Conservation (phyloP, 2,329 filamentous ascomycete genomes). For the Aspergillus brasiliensis region DNA sequence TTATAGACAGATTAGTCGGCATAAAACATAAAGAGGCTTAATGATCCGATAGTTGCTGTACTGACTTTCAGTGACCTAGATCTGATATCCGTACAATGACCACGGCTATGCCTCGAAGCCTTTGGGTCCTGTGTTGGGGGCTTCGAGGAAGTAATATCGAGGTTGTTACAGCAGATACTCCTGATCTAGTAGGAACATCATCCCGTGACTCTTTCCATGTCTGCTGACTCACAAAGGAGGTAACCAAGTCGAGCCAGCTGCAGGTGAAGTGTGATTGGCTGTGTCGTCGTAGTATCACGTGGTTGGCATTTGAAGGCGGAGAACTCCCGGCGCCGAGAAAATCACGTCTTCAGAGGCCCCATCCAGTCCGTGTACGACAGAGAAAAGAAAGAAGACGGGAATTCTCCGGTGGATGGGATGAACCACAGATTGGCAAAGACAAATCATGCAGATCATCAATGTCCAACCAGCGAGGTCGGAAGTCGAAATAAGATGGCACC, state of each 20-base stretch:
- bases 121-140: too few species aligned
- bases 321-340: neutral
- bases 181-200: too few species aligned
- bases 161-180: too few species aligned
- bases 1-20: too few species aligned
- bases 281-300: neutral
- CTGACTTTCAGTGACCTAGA: too few species aligned
- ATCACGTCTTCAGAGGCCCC: neutral
- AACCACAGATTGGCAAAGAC: neutral
- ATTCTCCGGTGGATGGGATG: too few species aligned
- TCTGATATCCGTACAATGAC: too few species aligned
- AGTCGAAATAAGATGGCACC: conserved; percentile 12
- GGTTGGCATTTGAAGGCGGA: neutral
- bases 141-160: too few species aligned
- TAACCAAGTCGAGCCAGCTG: neutral
- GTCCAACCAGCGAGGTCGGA: neutral
- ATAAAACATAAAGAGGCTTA: too few species aligned
- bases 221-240: neutral
- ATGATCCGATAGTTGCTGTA: too few species aligned
- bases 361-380: neutral
- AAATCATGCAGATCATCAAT: neutral
- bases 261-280: neutral
- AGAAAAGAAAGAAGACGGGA: too few species aligned
- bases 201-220: neutral
- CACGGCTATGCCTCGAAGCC: too few species aligned